Evolutionary conservation across 2,329 filamentous ascomycete species (phyloP).

Genomic region (Fusarium sp.): DNA sequence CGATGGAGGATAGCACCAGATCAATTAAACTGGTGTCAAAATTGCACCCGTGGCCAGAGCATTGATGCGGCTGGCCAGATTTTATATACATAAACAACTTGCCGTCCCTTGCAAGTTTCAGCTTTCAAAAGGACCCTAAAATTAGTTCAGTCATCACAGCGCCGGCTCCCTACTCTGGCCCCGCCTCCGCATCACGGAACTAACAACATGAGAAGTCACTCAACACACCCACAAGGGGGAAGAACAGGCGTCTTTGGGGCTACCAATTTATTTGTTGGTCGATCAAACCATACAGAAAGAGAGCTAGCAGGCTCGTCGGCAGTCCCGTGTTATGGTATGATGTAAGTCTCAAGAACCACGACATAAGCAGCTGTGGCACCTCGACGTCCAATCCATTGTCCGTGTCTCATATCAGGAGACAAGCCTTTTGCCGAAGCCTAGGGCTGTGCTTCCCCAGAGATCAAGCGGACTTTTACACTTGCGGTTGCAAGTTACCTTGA

Average conservation of each 20-base stretch:
- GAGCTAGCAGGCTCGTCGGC: constrained; percentile 1
- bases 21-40: constrained; percentile 12
- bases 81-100: constrained; percentile 21
- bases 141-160: constrained; percentile 30
- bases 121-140: constrained; percentile 1
- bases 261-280: constrained; percentile 5
- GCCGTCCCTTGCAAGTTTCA: constrained; percentile 30
- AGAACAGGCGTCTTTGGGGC: constrained; percentile 4
- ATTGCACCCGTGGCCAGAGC: constrained; percentile 19
- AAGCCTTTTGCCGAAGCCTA: constrained; percentile 37
- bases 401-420: constrained; percentile 26
- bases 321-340: constrained; percentile 17
- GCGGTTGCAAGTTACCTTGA: constrained; percentile 15
- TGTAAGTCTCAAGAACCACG: constrained; percentile 29
- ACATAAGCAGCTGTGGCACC: constrained; percentile 33
- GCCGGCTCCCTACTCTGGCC: constrained; percentile 24
- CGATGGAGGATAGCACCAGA: constrained; percentile 6
- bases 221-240: background rate
- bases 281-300: constrained; percentile 7
- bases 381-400: constrained; percentile 28
- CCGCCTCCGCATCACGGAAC: constrained; percentile 8
- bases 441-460: constrained; percentile 24
- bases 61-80: constrained; percentile 17
- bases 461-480: constrained; percentile 5
- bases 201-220: constrained; percentile 5